A percentile compares a stretch with the other conserved stretches of the same genome.
Conservation (phyloP, 2,329 filamentous ascomycete species). For the Drechslera avenae region DNA sequence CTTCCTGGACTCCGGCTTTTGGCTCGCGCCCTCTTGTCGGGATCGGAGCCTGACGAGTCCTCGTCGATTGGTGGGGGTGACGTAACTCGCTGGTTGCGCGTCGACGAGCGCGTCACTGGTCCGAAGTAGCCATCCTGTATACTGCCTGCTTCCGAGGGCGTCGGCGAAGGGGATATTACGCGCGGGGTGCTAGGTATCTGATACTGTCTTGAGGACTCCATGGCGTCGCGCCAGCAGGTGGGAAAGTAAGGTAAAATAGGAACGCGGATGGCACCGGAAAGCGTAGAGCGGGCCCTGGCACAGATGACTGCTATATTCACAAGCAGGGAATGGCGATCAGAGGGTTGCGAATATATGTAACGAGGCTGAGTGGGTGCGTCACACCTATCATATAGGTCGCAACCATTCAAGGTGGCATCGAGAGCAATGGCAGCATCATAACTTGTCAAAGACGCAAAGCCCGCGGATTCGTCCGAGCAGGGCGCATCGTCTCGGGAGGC, state of each 20-base stretch:
- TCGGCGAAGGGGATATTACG: slow-evolving; percentile 86
- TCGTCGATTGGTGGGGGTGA: slow-evolving; percentile 68
- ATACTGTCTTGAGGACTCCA: slow-evolving; percentile 57
- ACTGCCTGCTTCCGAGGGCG: slow-evolving; percentile 52
- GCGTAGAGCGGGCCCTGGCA: slow-evolving; percentile 40
- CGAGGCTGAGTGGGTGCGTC: slow-evolving; percentile 25
- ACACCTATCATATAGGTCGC: slow-evolving; percentile 22
- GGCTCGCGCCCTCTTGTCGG: slow-evolving; percentile 66
- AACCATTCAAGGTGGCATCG: slow-evolving; percentile 25
- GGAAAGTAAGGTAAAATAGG: slow-evolving; percentile 65
- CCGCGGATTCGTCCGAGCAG: slow-evolving; percentile 43
- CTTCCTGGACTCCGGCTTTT: slow-evolving; percentile 70
- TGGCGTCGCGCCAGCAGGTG: slow-evolving; percentile 46
- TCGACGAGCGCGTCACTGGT: slow-evolving; percentile 77
- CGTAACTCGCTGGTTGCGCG: slow-evolving; percentile 61
- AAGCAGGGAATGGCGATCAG: slow-evolving; percentile 25
- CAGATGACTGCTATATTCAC: slow-evolving; percentile 34
- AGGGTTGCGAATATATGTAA: slow-evolving; percentile 13
- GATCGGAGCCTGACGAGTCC: slow-evolving; percentile 60
- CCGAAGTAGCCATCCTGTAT: slow-evolving; percentile 68
- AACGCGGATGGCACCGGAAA: slow-evolving; percentile 62
- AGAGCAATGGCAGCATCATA: slow-evolving; percentile 32
- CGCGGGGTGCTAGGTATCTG: slow-evolving; percentile 78
- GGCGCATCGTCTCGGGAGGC: slow-evolving; percentile 40
- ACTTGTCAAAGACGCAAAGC: slow-evolving; percentile 23